Conservation (phyloP, 345 rosid genomes). For the Ceriops tagal region DNA sequence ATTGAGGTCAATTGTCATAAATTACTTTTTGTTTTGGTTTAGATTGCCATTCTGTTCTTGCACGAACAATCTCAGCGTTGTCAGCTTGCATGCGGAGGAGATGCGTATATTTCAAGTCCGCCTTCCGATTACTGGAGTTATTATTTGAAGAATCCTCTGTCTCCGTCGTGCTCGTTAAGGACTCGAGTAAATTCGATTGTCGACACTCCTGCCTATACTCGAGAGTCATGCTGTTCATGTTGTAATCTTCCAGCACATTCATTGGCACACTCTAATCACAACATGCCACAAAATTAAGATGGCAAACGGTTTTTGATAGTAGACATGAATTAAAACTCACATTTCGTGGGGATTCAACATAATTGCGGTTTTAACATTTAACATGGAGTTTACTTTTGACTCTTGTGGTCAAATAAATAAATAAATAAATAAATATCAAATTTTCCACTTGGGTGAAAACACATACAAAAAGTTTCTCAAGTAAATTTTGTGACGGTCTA, state of each 20-base stretch:
- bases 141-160: slow-evolving; percentile 8
- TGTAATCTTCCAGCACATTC: slow-evolving; percentile 22
- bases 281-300: too few species aligned
- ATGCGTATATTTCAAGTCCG: slow-evolving; percentile 46
- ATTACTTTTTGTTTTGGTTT: slow-evolving; percentile 18
- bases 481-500: too few species aligned
- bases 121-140: slow-evolving; percentile 16
- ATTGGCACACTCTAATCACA: slow-evolving; percentile 18
- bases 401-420: too few species aligned
- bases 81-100: slow-evolving; percentile 50
- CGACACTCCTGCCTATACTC: slow-evolving; percentile 26
- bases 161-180: slow-evolving; percentile 16
- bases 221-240: slow-evolving; percentile 21
- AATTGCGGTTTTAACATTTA: too few species aligned
- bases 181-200: slow-evolving; percentile 21
- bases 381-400: too few species aligned
- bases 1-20: not conserved
- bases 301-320: too few species aligned
- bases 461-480: too few species aligned
- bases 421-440: too few species aligned
- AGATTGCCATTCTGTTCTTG: slow-evolving; percentile 53
- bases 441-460: too few species aligned
- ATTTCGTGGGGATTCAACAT: too few species aligned
- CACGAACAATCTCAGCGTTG: slow-evolving; percentile 50
- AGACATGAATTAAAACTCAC: too few species aligned